phyloP scores from a whole-genome alignment of 371 early-diverging fungal genomes.

The Lichtheimia ramosa region DNA sequence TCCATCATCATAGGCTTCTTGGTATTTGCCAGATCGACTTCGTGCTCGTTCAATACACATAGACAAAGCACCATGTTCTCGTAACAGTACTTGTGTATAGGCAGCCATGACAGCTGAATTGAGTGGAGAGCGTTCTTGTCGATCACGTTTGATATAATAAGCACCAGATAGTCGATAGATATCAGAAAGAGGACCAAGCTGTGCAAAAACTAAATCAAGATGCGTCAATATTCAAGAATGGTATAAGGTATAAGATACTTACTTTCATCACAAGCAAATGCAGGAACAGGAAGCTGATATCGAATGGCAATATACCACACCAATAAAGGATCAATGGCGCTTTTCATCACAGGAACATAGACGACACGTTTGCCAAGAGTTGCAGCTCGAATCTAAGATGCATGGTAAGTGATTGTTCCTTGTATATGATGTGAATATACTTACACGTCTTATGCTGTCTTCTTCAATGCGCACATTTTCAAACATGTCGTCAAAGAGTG shows the following conservation, averaged over 20 bases:
- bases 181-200: slow-evolving; percentile 48
- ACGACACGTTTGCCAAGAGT: slow-evolving; percentile 48
- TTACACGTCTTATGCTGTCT: slow-evolving; percentile 36
- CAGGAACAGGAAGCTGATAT: slow-evolving; percentile 49
- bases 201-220: slow-evolving; percentile 19
- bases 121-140: slow-evolving; percentile 38
- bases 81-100: slow-evolving; percentile 43
- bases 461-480: slow-evolving; percentile 42
- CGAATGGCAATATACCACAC: slow-evolving; percentile 53
- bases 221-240: too few species aligned
- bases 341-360: slow-evolving; percentile 45
- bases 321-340: slow-evolving; percentile 40
- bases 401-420: neutral
- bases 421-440: neutral
- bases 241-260: neutral
- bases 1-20: slow-evolving; percentile 43
- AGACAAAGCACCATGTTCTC: slow-evolving; percentile 48
- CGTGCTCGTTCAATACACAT: slow-evolving; percentile 40
- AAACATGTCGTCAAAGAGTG: slow-evolving; percentile 44
- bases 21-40: slow-evolving; percentile 46
- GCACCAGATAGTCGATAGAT: slow-evolving; percentile 48
- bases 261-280: slow-evolving; percentile 50
- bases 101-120: slow-evolving; percentile 51
- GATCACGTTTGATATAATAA: slow-evolving; percentile 46
- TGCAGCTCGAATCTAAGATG: slow-evolving; percentile 26